A percentile compares a stretch with the other conserved stretches of the same genome.
These are phyloP conservation scores for Cryptococcus sp. DNA, from an alignment of 1,284 basidiomycete species.

Conservation along the genomic window DNA sequence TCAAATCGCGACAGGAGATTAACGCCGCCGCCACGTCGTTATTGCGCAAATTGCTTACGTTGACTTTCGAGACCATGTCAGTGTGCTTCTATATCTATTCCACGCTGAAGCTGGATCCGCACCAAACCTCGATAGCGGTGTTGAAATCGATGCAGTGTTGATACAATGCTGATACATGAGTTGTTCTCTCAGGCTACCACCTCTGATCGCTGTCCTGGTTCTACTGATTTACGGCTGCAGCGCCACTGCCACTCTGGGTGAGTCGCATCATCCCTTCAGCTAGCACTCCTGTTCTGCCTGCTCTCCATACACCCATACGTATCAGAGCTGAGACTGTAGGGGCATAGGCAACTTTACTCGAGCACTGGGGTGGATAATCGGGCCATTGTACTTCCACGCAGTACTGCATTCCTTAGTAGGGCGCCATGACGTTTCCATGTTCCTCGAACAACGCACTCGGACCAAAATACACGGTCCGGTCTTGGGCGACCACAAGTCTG, in stretches of 20 bases:
- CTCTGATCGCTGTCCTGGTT: constrained; percentile 4
- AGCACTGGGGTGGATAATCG: constrained; percentile 13
- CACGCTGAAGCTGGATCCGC: background rate
- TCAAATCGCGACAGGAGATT: constrained; percentile 10
- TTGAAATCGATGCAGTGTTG: background rate
- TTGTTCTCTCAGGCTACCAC: constrained; percentile 9
- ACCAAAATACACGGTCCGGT: too few species aligned
- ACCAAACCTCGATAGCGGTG: background rate
- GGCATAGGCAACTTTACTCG: constrained; percentile 22
- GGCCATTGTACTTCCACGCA: constrained; percentile 19
- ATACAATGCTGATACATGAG: background rate
- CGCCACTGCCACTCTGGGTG: background rate
- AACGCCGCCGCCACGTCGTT: constrained; percentile 9
- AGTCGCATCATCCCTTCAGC: too few species aligned
- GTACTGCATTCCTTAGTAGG: constrained; percentile 15
- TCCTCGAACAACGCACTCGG: too few species aligned
- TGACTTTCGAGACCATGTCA: constrained; percentile 20
- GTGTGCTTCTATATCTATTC: too few species aligned
- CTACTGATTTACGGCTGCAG: constrained; percentile 6
- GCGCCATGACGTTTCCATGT: constrained; percentile 16
- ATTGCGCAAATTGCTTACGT: constrained; percentile 12
- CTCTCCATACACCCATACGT: too few species aligned
- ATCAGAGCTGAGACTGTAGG: too few species aligned
- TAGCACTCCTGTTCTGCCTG: too few species aligned
- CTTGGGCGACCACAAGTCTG: too few species aligned